phyloP scores from a whole-genome alignment of 2,329 filamentous ascomycete species.

The Talaromyces islandicus region DNA sequence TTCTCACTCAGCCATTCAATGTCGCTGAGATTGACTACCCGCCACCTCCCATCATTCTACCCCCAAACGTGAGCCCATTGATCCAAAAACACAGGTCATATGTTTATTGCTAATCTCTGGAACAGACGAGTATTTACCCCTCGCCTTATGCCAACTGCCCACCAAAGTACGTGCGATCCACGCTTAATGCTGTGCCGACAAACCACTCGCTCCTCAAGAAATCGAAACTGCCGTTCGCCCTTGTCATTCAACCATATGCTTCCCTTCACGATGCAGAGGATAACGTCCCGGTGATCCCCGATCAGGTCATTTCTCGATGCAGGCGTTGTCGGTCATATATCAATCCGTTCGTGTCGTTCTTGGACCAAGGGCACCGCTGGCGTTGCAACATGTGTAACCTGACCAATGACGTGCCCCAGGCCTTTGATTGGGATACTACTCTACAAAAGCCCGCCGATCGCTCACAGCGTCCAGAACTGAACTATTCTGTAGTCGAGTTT shows the following conservation, averaged over 20 bases:
- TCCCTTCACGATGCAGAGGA: constrained; percentile 91
- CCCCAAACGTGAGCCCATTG: constrained; percentile 69
- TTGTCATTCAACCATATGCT: constrained; percentile 93
- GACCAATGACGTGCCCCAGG: constrained; percentile 97
- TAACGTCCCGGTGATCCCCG: constrained; percentile 81
- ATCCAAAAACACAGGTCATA: neutral
- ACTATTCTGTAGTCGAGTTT: constrained; percentile 95
- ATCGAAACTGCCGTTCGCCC: constrained; percentile 88
- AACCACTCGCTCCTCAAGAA: constrained; percentile 93
- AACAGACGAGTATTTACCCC: constrained; percentile 78
- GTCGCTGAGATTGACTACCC: constrained; percentile 86
- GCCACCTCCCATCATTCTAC: constrained; percentile 83
- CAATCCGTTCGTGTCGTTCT: constrained; percentile 92
- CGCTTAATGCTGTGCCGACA: constrained; percentile 87
- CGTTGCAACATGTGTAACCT: constrained; percentile 99
- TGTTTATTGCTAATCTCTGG: constrained; percentile 26
- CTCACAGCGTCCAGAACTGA: constrained; percentile 87
- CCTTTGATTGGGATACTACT: constrained; percentile 95
- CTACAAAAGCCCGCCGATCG: constrained; percentile 86
- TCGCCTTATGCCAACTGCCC: constrained; percentile 88
- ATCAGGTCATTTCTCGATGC: constrained; percentile 96
- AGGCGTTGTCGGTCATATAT: constrained; percentile 94
- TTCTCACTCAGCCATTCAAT: constrained; percentile 89
- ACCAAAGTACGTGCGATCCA: constrained; percentile 90
- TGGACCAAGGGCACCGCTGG: constrained; percentile 97